Percentiles rank a stretch among this genome's conserved stretches.
These are phyloP conservation scores for Populus alba DNA, from an alignment of 345 rosid genomes.

Conservation along the genomic window DNA sequence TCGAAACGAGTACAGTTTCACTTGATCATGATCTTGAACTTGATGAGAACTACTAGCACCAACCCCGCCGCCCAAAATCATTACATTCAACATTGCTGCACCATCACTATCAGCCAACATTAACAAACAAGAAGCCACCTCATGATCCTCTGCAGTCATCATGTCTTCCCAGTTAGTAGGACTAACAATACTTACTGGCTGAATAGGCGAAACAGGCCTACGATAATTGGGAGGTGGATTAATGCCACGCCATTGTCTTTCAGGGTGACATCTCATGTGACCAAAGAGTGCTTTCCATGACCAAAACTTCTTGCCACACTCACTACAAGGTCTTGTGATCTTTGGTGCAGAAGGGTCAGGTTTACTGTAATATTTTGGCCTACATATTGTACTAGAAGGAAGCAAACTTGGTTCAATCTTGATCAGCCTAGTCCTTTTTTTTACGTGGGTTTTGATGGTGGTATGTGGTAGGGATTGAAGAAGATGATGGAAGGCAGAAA, in stretches of 20 bases:
- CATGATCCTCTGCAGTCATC: slow-evolving; percentile 59
- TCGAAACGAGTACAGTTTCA: slow-evolving; percentile 38
- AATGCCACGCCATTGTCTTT: slow-evolving; percentile 59
- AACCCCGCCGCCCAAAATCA: background rate
- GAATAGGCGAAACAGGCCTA: slow-evolving; percentile 11
- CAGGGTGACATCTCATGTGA: slow-evolving; percentile 88
- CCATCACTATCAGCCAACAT: slow-evolving; percentile 39
- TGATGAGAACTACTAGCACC: background rate
- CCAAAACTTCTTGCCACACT: slow-evolving; percentile 89
- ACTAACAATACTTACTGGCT: background rate
- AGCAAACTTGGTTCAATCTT: slow-evolving; percentile 12
- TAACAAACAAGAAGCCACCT: slow-evolving; percentile 65
- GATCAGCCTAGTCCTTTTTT: slow-evolving; percentile 38
- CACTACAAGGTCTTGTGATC: slow-evolving; percentile 75
- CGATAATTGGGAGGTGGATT: slow-evolving; percentile 39
- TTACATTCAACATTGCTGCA: background rate
- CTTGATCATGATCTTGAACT: slow-evolving; percentile 17
- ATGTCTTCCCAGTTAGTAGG: background rate
- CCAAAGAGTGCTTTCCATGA: slow-evolving; percentile 69
- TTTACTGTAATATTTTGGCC: slow-evolving; percentile 48
- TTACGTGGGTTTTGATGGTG: slow-evolving; percentile 38
- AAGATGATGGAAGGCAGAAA: slow-evolving; percentile 25
- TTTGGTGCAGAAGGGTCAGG: slow-evolving; percentile 74
- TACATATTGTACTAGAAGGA: slow-evolving; percentile 17
- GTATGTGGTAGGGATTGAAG: slow-evolving; percentile 20